Conservation (phyloP, 345 rosid genomes). For the Eucalyptus curtisii region DNA sequence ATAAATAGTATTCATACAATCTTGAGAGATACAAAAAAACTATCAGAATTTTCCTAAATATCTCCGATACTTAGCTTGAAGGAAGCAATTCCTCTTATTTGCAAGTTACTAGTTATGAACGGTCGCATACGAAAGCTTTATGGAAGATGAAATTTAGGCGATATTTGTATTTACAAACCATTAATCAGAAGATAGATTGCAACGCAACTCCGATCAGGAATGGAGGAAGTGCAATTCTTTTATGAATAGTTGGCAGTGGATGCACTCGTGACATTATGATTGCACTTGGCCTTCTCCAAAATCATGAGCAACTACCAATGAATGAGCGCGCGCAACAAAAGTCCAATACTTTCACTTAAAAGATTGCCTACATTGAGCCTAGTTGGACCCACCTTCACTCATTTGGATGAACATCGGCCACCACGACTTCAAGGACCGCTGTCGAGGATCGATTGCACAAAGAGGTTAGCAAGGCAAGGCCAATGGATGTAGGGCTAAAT, state of each 20-base stretch:
- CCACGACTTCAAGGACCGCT: neutral
- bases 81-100: neutral
- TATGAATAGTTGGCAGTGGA: neutral
- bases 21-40: too few relatives aligned
- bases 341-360: neutral
- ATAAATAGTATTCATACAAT: too few relatives aligned
- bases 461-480: neutral
- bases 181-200: neutral
- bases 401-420: neutral
- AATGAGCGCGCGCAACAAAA: fast-evolving
- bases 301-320: neutral
- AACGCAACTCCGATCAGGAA: fast-evolving
- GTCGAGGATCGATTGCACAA: neutral
- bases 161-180: neutral
- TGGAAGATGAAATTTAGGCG: neutral
- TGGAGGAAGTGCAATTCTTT: neutral
- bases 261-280: neutral
- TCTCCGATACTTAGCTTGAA: neutral
- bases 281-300: neutral
- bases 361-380: neutral
- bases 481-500: neutral
- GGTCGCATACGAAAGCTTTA: neutral
- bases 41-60: too few relatives aligned
- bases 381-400: neutral
- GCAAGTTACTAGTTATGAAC: neutral